Percentiles rank a stretch among this genome's conserved stretches.
Conservation (phyloP, 805 yeast species). For the Cyberlindnera saturnus region DNA sequence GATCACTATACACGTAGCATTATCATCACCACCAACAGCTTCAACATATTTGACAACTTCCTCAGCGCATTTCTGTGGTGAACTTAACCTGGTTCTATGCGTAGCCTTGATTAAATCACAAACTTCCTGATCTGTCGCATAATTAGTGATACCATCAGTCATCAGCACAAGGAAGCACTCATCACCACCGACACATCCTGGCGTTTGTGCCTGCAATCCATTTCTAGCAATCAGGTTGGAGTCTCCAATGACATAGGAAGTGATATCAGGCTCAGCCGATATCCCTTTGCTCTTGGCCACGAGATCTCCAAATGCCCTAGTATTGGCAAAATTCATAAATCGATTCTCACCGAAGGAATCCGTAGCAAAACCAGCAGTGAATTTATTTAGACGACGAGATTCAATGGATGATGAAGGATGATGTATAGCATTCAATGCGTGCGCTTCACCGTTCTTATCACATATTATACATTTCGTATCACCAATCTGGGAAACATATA, state of each 20-base stretch:
- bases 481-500: constrained; percentile 86
- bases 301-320: constrained; percentile 89
- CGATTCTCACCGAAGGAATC: constrained; percentile 94
- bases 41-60: constrained; percentile 82
- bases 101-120: constrained; percentile 80
- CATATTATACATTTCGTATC: constrained; percentile 87
- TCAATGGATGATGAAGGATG: constrained; percentile 85
- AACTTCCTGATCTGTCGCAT: constrained; percentile 82
- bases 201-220: constrained; percentile 17
- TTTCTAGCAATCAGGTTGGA: constrained; percentile 30
- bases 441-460: constrained; percentile 75
- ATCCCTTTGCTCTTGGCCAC: constrained; percentile 79
- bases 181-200: constrained; percentile 56
- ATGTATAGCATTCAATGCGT: constrained; percentile 70
- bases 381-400: constrained; percentile 60
- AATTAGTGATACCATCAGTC: constrained; percentile 83
- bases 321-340: constrained; percentile 76
- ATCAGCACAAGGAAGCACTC: constrained; percentile 81
- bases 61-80: constrained; percentile 78
- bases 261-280: constrained; percentile 87
- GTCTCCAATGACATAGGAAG: constrained; percentile 64
- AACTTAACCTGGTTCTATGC: constrained; percentile 38
- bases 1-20: constrained; percentile 86
- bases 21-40: constrained; percentile 87
- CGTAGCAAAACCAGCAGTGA: constrained; percentile 56